Base-by-base conservation (phyloP, 2,329 filamentous ascomycete genomes). In the Penicillium italicum region DNA sequence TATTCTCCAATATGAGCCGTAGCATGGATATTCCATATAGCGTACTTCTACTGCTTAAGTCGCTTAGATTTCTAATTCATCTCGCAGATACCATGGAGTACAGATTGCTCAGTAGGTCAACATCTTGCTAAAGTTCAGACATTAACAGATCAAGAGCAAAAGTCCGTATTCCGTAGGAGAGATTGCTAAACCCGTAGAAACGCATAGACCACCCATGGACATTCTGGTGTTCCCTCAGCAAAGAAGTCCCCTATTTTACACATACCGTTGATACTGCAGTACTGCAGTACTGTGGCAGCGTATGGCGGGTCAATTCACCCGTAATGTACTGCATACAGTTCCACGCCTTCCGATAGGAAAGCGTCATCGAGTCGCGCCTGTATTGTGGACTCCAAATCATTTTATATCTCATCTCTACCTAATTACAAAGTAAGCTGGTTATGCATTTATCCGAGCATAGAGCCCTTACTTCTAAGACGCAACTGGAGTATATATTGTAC, bases 321-420 rank as follows among this genome's bases (percentile, higher is more conserved):
- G 50, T 53, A 53, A 53, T 38, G 34, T 52, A 24, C 43, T 30
- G 24, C 26, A 16, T 45, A 45, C 28, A 45, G 33, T 46, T 52
- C 50, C 50, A 52, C 31, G 41, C 18, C 40, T 52, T 52, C 40
- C 50, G 42, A 53, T 24, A 47, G 57, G 38, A 44, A 31, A 43
- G 55, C 58, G 60, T 58, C 60, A 61, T 62, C 57, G 59, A 62
- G 46, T 59, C 31, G 37, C 45, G 37, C 40, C 20, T 38, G 44
- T 43, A 44, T 50, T 45, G 11, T 26, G n/a, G 16, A n/a, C 40
- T 28, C 5, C 9, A 36, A 43, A 28, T 50, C 11, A 37, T 31
- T 43, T 20, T 12, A 33, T 50, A 37, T 28, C 22, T 48, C 22
- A 42, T 42, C 38, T 16, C 22, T 26, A 28, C 5, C 11, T 30